Base-by-base conservation (phyloP, 345 rosid genomes). In the Murraya paniculata region DNA sequence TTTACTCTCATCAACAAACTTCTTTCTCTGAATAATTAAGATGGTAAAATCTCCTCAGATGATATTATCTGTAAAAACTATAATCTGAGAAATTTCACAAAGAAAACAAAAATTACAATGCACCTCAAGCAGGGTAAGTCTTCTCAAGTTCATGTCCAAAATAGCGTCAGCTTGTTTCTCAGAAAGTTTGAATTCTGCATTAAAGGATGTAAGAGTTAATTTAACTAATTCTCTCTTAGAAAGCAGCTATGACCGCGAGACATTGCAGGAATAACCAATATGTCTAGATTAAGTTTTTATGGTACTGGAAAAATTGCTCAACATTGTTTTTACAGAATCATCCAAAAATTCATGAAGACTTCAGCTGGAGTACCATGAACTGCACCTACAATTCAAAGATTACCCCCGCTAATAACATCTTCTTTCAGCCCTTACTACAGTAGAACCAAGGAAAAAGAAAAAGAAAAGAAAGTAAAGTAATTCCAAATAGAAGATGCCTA, bases 151-250 rank as follows among this genome's bases (percentile, higher is more conserved):
- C 67, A 95, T 95, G 84, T 90, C 98, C 81, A 95, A 81, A 78
- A 95, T 83, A 70, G 97, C 97, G 11, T 95, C 96, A 76, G 97
- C 96, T 89, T 95, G 98, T 78, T 92, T 93, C 76, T 85, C 95
- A 75, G 99, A 95, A 39, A 95, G 89, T 79, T 82, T 79, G 82
- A 87, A 92, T 78, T 85, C 97, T 95, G 88, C 80, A 82, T 69
- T 74, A 33, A 53, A 5, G 33, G 79, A 68, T 6, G 31, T 48
- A 62, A 79, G 70, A 72, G 33, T 60, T 57, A 64, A 61, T 65
- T 58, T 55, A 50, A 61, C 68, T 31, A 67, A 45, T 66, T 56
- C 39, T 19, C 38, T 45, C 36, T 39, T 19, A 66, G 48, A 19
- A 64, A 39, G 45, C 71, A 75, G 35, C 25, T 64, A 74, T 16